phyloP scores from a whole-genome alignment of 441 rosid species.

The Bocquillonia castaneifolia region DNA sequence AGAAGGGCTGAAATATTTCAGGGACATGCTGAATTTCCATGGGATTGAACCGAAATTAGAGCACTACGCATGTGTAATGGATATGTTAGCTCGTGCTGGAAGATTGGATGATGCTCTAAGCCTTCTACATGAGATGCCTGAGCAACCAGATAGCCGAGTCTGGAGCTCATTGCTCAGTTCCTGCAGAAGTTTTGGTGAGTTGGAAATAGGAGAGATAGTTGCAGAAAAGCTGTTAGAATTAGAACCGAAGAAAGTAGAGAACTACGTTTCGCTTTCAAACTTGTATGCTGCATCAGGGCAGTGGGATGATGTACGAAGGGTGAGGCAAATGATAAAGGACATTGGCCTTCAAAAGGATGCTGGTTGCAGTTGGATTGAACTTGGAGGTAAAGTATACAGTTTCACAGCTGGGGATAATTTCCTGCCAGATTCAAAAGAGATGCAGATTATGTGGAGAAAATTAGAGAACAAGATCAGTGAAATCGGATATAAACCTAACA shows the following conservation, averaged over 20 bases:
- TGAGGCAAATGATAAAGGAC: slow-evolving; percentile 48
- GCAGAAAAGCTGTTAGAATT: slow-evolving; percentile 54
- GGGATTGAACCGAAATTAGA: slow-evolving; percentile 48
- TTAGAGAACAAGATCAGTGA: slow-evolving; percentile 32
- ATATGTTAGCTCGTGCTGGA: slow-evolving; percentile 70
- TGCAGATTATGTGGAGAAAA: slow-evolving; percentile 38
- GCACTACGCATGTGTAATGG: slow-evolving; percentile 71
- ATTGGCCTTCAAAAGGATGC: slow-evolving; percentile 59
- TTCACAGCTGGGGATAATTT: slow-evolving; percentile 52
- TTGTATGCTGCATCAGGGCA: slow-evolving; percentile 50
- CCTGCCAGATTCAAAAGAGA: slow-evolving; percentile 41
- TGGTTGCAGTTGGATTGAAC: slow-evolving; percentile 71
- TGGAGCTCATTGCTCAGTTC: slow-evolving; percentile 88
- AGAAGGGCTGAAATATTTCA: slow-evolving; percentile 55
- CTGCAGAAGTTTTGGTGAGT: slow-evolving; percentile 50
- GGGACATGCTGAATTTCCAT: slow-evolving; percentile 42
- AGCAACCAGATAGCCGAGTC: slow-evolving; percentile 51
- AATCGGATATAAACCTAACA: slow-evolving; percentile 53
- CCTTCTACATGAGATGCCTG: slow-evolving; percentile 46
- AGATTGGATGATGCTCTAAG: slow-evolving; percentile 57
- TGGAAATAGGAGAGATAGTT: slow-evolving; percentile 60
- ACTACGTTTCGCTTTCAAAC: slow-evolving; percentile 62
- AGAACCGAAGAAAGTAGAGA: slow-evolving; percentile 59
- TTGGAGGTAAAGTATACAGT: slow-evolving; percentile 49
- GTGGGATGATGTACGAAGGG: slow-evolving; percentile 51